Percentiles rank a stretch among this genome's conserved stretches.
These are phyloP conservation scores for Daedaleopsis nitida DNA, from an alignment of 768 basidiomycete species.

Conservation along the genomic window DNA sequence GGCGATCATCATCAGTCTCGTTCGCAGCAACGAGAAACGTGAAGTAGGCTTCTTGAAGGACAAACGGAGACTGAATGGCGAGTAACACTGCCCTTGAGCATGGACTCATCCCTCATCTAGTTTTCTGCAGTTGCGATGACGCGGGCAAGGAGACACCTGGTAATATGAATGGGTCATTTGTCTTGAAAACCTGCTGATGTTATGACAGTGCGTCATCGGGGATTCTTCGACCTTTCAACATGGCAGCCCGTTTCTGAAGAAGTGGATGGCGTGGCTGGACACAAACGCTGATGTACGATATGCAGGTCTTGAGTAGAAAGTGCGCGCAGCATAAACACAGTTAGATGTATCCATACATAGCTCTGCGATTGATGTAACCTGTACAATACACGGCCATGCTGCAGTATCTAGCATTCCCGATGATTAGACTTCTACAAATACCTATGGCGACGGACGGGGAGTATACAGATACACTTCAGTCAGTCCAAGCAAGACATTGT, in stretches of 20 bases:
- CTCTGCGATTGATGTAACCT: neutral
- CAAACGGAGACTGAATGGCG: conserved; percentile 86
- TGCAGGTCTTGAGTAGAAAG: conserved; percentile 61
- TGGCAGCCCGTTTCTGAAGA: conserved; percentile 81
- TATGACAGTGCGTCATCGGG: conserved; percentile 80
- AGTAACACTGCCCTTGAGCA: conserved; percentile 12
- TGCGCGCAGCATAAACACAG: neutral
- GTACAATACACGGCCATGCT: neutral
- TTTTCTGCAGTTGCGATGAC: conserved; percentile 81
- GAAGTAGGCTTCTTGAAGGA: conserved; percentile 96
- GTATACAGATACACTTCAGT: conserved; percentile 2
- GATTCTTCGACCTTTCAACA: conserved; percentile 90
- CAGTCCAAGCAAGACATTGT: neutral
- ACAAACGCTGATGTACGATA: conserved; percentile 88
- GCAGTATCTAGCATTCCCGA: conserved; percentile 10
- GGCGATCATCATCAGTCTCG: conserved; percentile 89
- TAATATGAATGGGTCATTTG: conserved; percentile 46
- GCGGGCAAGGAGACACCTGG: conserved; percentile 83
- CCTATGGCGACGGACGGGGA: neutral
- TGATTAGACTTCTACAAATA: conserved; percentile 14
- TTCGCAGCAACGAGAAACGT: conserved; percentile 88
- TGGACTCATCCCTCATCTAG: conserved; percentile 6
- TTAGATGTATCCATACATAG: neutral
- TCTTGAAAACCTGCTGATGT: neutral
- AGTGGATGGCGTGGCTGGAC: conserved; percentile 92